Percentiles rank a stretch among this genome's conserved stretches.
These are phyloP conservation scores for Fusarium acutatum DNA, from an alignment of 2,329 filamentous ascomycete genomes.

Conservation along the genomic window DNA sequence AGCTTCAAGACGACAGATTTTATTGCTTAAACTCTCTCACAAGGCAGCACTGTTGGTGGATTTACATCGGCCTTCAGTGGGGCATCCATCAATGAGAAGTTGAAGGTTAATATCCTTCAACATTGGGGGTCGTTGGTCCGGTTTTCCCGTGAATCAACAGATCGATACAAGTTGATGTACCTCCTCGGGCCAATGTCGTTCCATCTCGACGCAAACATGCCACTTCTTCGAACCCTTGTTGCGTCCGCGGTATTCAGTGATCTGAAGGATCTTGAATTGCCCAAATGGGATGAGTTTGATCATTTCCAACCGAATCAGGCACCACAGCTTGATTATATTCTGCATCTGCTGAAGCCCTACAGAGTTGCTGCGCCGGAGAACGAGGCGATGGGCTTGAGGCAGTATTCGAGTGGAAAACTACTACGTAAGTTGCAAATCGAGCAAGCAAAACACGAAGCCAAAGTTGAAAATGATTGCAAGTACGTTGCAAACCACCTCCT, in stretches of 20 bases:
- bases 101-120: conserved; percentile 30
- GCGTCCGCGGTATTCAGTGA: conserved; percentile 35
- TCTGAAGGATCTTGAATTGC: conserved; percentile 19
- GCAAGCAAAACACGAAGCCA: conserved; percentile 26
- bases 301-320: conserved; percentile 35
- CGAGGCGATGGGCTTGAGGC: conserved; percentile 7
- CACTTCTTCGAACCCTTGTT: conserved; percentile 32
- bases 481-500: conserved; percentile 34
- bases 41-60: conserved; percentile 24
- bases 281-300: conserved; percentile 32
- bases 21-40: conserved; percentile 26
- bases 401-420: conserved; percentile 37
- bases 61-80: conserved; percentile 23
- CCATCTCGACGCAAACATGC: conserved; percentile 26
- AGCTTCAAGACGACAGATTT: conserved; percentile 27
- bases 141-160: not conserved
- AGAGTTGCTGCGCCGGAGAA: conserved; percentile 3
- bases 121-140: conserved; percentile 33
- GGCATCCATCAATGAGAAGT: conserved; percentile 28
- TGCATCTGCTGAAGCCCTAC: conserved; percentile 35
- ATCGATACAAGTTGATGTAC: conserved; percentile 36
- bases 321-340: conserved; percentile 28
- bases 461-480: conserved; percentile 38
- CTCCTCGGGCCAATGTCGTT: conserved; percentile 37
- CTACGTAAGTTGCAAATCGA: conserved; percentile 31